Evolutionary conservation across 2,329 filamentous ascomycete genomes (phyloP), one percentile per base, ranked within the genome.

Genomic region (Phyllosticta citribraziliensis): DNA sequence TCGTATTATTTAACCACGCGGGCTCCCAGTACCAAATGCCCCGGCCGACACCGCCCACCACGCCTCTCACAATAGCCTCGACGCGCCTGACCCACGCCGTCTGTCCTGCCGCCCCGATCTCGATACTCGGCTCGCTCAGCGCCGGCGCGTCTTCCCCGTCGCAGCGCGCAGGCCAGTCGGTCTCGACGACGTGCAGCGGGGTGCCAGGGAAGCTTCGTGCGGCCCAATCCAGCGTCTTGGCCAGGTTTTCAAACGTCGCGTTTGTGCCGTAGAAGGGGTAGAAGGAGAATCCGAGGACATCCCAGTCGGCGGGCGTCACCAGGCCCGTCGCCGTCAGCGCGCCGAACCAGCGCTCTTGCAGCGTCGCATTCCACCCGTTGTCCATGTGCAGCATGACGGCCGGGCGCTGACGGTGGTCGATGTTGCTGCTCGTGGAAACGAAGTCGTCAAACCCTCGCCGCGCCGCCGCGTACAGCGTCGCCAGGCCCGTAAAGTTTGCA

Each of bases 1-100:
- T 80, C 11, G 82, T 79, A 71, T 88, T 88, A 52, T 84, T 77
- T 64, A 89, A 76, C 86, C 86, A 90, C 0, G 83, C 84, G 0
- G 86, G 86, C 70, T 91, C 87, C 87, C 87, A 90, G 65, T 89
- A 90, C 64, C 86, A 89, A 10, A 90, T 55, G 0, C 86, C 88
- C 8, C 69, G 24, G 76, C 59, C 59, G 20, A 56, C 72, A 0
- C 85, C 85, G 0, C 79, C 78, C 1, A 71, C 76, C 0, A 84
- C 79, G 1, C 73, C 78, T 1, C 76, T 74, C 0, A 89, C 80
- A 0, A 84, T 75, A 1, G 74, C 75, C 0, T 84, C 85, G 22
- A 90, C 78, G 63, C 80, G 74, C 70, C 82, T 76, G 59, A 90
- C 72, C 72, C 84, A 90, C 1, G 76, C 78, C 1, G 75, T 74